These are phyloP conservation scores for Phlegmacium glaucopus DNA, from an alignment of 768 basidiomycete species.

Conservation along the genomic window DNA sequence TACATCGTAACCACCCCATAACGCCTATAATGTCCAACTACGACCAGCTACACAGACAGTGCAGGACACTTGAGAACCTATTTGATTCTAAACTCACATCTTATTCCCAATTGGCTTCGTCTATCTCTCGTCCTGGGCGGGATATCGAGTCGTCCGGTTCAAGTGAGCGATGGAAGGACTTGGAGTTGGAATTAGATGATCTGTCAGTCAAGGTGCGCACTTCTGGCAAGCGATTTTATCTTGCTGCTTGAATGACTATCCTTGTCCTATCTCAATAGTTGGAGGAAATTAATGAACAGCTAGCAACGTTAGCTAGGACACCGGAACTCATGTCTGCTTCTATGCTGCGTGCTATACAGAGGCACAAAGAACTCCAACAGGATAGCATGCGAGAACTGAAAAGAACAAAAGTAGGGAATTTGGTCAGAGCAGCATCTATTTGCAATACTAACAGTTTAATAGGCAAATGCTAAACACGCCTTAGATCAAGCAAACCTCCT, in stretches of 20 bases:
- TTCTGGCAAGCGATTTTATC: background rate
- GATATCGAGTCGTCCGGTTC: constrained; percentile 74
- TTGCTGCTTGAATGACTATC: background rate
- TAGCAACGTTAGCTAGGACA: constrained; percentile 63
- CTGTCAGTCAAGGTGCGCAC: constrained; percentile 72
- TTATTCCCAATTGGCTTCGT: constrained; percentile 82
- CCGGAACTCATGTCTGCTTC: constrained; percentile 75
- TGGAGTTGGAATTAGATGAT: constrained; percentile 86
- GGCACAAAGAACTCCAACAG: constrained; percentile 86
- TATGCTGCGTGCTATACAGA: constrained; percentile 84
- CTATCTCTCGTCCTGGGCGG: constrained; percentile 47
- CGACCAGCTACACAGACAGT: constrained; percentile 88
- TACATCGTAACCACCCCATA: background rate
- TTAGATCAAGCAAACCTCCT: constrained; percentile 86
- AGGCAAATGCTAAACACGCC: constrained; percentile 78
- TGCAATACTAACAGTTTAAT: constrained; percentile 18
- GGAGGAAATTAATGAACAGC: constrained; percentile 81
- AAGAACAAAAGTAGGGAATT: constrained; percentile 69
- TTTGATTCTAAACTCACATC: constrained; percentile 89
- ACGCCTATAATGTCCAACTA: constrained; percentile 62
- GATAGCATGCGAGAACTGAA: constrained; percentile 84
- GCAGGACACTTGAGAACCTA: constrained; percentile 88
- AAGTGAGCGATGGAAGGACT: constrained; percentile 70
- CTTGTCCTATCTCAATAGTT: constrained; percentile 46
- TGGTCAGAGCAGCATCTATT: background rate